These are phyloP conservation scores for Tulasnella sp. DNA, from an alignment of 768 basidiomycete species.

Conservation along the genomic window DNA sequence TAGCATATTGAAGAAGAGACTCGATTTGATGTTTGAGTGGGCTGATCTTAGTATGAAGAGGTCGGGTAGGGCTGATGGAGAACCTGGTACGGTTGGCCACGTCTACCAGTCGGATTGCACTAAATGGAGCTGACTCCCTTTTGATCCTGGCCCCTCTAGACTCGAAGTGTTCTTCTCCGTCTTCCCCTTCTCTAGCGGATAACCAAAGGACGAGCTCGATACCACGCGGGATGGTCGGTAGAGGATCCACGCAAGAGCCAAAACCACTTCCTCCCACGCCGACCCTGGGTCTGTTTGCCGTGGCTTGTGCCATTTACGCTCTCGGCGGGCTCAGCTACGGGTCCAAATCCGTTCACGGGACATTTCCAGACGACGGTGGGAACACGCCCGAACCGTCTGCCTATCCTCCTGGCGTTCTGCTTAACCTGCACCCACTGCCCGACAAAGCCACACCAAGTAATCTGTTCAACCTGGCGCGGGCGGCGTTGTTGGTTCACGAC, in stretches of 20 bases:
- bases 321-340: constrained; percentile 44
- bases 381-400: too few species aligned
- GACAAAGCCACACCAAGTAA: not conserved
- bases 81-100: not conserved
- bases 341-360: not conserved
- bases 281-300: constrained; percentile 55
- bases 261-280: constrained; percentile 30
- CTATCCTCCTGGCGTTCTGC: too few species aligned
- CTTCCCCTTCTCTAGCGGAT: not conserved
- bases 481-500: constrained; percentile 8
- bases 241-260: not conserved
- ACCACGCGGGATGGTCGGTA: not conserved
- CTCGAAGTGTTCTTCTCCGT: not conserved
- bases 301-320: constrained; percentile 55
- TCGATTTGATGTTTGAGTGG: constrained; percentile 16
- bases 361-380: not conserved
- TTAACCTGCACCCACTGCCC: not conserved
- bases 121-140: too few species aligned
- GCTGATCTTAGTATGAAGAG: not conserved
- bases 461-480: not conserved
- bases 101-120: too few species aligned
- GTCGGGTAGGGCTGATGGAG: not conserved
- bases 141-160: not conserved
- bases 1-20: not conserved
- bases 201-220: not conserved